Evolutionary conservation across 257 asterid genomes (phyloP).

Genomic region (Solanum okadae): DNA sequence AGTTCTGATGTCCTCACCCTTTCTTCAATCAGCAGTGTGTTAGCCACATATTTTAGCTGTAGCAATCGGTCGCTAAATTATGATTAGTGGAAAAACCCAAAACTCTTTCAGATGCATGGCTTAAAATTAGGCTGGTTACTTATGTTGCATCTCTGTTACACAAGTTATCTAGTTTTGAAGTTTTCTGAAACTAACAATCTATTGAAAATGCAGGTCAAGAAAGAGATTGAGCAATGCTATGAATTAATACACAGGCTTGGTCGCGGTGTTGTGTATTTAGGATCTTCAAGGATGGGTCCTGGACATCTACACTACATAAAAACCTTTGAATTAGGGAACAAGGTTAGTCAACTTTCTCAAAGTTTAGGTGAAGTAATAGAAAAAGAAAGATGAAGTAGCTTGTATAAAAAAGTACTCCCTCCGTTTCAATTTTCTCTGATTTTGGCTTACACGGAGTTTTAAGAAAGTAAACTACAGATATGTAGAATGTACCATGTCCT

Average conservation of each 20-base stretch:
- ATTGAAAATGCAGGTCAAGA: constrained; percentile 52
- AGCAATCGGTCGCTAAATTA: not conserved
- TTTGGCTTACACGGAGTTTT: not conserved
- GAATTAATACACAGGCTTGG: constrained; percentile 71
- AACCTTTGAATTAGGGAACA: constrained; percentile 54
- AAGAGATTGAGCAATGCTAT: constrained; percentile 76
- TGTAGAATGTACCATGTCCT: not conserved
- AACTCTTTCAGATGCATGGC: not conserved
- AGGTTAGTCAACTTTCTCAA: constrained; percentile 25
- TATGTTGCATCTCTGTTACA: not conserved
- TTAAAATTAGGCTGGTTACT: not conserved
- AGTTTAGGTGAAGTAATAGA: not conserved
- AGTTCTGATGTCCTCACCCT: no score
- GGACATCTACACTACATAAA: constrained; percentile 54
- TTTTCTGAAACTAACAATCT: not conserved
- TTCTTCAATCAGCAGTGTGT: no score
- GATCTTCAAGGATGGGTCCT: constrained; percentile 81
- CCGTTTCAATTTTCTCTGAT: not conserved
- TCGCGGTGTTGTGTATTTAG: constrained; percentile 90
- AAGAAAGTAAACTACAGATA: not conserved
- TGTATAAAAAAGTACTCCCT: not conserved
- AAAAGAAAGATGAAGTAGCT: not conserved
- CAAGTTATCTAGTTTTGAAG: not conserved
- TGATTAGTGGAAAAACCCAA: no score
- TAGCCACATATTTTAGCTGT: not conserved